Evolutionary conservation across 805 yeast genomes (phyloP), one percentile per base, ranked within the genome.

Genomic region (Saccharomycopsis malanga): DNA sequence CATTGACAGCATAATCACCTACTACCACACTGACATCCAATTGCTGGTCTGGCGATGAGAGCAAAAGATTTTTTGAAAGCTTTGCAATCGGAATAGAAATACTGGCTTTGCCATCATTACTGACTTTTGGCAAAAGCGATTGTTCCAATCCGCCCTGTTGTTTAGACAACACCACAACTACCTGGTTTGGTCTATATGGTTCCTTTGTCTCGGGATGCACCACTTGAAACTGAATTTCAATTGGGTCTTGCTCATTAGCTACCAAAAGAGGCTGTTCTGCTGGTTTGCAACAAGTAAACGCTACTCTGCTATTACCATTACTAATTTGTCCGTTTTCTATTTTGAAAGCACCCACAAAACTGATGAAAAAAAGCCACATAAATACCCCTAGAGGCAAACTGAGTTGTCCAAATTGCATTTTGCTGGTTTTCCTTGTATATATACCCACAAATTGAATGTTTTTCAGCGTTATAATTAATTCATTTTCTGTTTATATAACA

Each of bases 201-300:
- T 41, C 34, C 38, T 50, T 43, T 4, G 38, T 35, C 21, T 50
- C 48, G 17, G 34, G 21, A 27, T 47, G 42, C 27, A 44, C 12
- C 20, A 50, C 36, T 4, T 43, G 18, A 29, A 50, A 50, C 40
- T 48, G 27, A 7, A 50, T 29, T 18, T 43, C 40, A 27, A 50
- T 39, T n/a, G 48, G 25, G 9, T 47, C 51, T 21, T 41, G 39
- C 15, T 5, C 39, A n/a, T 34, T 24, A 4, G 32, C 23, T 22
- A 42, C 17, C 9, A 24, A 25, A 17, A 47, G 12, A 6, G 45
- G 22, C 4, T 32, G 32, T 5, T 14, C 22, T 3, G 39, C 46
- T 35, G 54, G 52, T 10, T 43, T 23, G 34, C 54, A 50, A 37
- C 54, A 50, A 6, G 54, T 46, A 32, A 50, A 50, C 44, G 44